Evolutionary conservation across 441 rosid species (phyloP), one percentile per base, ranked within the genome.

Genomic region (Jatropha multifida): DNA sequence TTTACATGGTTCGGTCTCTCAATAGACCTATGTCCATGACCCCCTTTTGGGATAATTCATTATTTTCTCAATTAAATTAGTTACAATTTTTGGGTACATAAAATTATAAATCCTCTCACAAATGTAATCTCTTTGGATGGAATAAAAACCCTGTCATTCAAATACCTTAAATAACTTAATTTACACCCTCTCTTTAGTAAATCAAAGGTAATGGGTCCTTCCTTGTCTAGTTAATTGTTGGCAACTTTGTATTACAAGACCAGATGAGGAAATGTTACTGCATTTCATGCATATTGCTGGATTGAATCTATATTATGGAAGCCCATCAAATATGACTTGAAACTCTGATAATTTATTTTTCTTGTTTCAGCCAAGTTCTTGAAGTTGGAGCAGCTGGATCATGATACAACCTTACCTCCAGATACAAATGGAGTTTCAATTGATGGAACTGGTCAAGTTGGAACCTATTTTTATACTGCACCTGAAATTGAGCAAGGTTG

Each of bases 401-500:
- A 85, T 84, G 99, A 93, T 82, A 84, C 77, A 44, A 81, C 83
- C 74, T 79, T 90, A 64, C 87, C 91, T 38, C 73, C 78, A 44
- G 98, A 92, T 80, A 76, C 85, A 64, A 77, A 82, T 81, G 97
- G 95, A 86, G 88, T 90, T 76, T 94, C 97, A 56, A 76, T 83
- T 69, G 98, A 96, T 76, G 83, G 97, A 83, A 96, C 99, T 62
- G 97, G 99, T 84, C 92, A 90, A 86, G 91, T 94, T 49, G 99
- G 99, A 79, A 96, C 99, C 69, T 96, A 90, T 78, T 93, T 96
- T 74, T 96, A 96, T 74, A 96, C 98, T 78, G 99, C 99, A 8
- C 99, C 99, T 70, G 99, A 96, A 87, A 96, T 96, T 79, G 99
- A 96, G 84, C 99, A 96, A 83, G 87, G 91, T 54, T 93, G 98